Base-by-base conservation (phyloP, 306 rosid species). In the Quercus berberidifolia region DNA sequence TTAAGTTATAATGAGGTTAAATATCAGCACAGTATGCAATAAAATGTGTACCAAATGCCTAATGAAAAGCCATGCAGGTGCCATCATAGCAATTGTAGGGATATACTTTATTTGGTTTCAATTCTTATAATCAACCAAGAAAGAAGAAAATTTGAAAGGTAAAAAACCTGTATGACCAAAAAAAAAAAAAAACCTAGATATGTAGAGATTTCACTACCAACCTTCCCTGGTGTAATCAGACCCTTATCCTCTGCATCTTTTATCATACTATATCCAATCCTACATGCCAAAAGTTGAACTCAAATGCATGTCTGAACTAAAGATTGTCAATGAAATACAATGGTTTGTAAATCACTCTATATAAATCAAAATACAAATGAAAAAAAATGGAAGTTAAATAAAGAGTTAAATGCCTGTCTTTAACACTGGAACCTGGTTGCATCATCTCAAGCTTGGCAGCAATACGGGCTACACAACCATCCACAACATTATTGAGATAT, bases 191-290 rank as follows among this genome's bases (percentile, higher is more conserved):
- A 81, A 43, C n/a, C 21, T n/a, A 62, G 7, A 57, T 62, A 60
- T 72, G 73, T 30, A 31, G 6, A 20, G 18, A 10, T 51, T 23
- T 63, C 26, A 35, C 26, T 52, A 49, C 84, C 57, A 81, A 88
- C 97, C 96, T 94, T 92, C 67, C 98, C 96, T 17, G 93, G 97
- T 5, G 93, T 86, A 69, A 94, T 89, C 6, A 92, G 83, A 33
- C 97, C 94, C 76, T 89, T 92, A n/a, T 82, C 92, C 83, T 94
- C 98, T 0, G 96, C 98, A 49, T 94, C 97, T 67, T 90, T 79
- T 70, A 94, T 94, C 98, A 94, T 92, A 81, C 97, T 92, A 56
- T 84, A 56, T 0, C 87, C 94, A 62, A 88, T 89, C 87, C 97
- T 94, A 88, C 73, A 77, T 60, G 49, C 10, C 31, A 43, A 69